Conservation (phyloP, 345 rosid genomes). For the Rhizophora apiculata region DNA sequence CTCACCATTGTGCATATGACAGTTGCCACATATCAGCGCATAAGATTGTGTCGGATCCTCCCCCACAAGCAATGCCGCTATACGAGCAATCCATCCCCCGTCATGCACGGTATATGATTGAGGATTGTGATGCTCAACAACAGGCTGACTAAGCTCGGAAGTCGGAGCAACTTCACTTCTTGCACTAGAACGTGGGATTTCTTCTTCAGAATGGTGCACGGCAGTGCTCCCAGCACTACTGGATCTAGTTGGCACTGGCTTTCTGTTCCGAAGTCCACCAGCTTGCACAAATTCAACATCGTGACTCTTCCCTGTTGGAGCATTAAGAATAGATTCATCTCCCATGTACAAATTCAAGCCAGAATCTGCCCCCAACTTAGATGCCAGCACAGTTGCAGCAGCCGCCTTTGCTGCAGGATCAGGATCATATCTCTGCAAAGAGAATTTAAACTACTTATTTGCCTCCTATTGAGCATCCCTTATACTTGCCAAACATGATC, state of each 20-base stretch:
- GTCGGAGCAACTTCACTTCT: slow-evolving; percentile 32
- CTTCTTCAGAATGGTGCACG: slow-evolving; percentile 41
- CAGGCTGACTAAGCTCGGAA: slow-evolving; percentile 51
- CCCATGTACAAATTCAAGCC: slow-evolving; percentile 75
- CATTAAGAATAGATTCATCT: slow-evolving; percentile 51
- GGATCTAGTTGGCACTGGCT: slow-evolving; percentile 45
- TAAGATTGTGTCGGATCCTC: slow-evolving; percentile 92
- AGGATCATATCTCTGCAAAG: slow-evolving; percentile 81
- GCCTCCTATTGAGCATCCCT: neutral
- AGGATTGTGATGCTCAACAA: slow-evolving; percentile 61
- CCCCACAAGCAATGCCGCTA: slow-evolving; percentile 93
- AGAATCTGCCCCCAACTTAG: slow-evolving; percentile 89
- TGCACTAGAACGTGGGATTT: slow-evolving; percentile 33
- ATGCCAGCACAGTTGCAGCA: slow-evolving; percentile 93
- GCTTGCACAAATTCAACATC: slow-evolving; percentile 62
- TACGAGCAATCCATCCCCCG: slow-evolving; percentile 85
- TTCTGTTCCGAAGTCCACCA: slow-evolving; percentile 72
- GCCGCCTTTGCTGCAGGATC: slow-evolving; percentile 99
- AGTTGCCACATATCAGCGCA: slow-evolving; percentile 92
- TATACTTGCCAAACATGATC: slow-evolving; percentile 3
- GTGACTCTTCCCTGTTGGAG: slow-evolving; percentile 56
- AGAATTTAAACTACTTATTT: slow-evolving; percentile 5
- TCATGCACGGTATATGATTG: slow-evolving; percentile 49
- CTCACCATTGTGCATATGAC: slow-evolving; percentile 95
- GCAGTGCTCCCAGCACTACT: slow-evolving; percentile 47